Base-by-base conservation (phyloP, 2,329 filamentous ascomycete species). In the Trichoderma oligosporum region DNA sequence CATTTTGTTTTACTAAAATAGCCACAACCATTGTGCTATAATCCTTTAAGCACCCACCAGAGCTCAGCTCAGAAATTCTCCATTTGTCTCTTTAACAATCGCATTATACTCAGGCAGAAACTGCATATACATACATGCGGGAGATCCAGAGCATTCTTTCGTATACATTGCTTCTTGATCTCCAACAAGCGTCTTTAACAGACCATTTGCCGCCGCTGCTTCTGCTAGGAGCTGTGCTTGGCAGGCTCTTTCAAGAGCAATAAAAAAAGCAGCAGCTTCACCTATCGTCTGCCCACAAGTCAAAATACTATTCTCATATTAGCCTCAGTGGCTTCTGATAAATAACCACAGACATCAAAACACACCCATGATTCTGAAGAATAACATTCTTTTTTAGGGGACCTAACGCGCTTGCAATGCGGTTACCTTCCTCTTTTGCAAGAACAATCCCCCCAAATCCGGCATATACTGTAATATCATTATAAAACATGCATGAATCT, bases 181-280 rank as follows among this genome's bases (percentile, higher is more conserved):
- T 25, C 67, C 70, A 38, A 77, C 73, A 27, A 75, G 29, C 9
- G 65, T 66, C 65, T 74, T 76, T 8, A 61, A 42, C 1, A 71
- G 46, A 4, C 65, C 64, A 2, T 58, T 62, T 2, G 67, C 68
- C 7, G 66, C 61, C 0, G 86, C 86, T 0, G 85, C 83, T 68
- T 90, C 87, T 12, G 83, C 81, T 56, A 82, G 72, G 33, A 90
- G 70, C 68, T 91, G 88, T 8, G 86, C 76, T 53, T 84, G 78
- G 62, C 87, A 91, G 8, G 81, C 82, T 38, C 84, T 77, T 69
- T 91, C 87, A 63, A 89, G 76, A 4, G 84, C 71, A 3, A 82
- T 82, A 66, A 88, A 89, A 54, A 89, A 72, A 61, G 83, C 88
- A 0, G 84, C 85, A 0, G 87, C 86, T 70, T 89, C 87, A 61